A percentile compares a stretch with the other conserved stretches of the same genome.
These are phyloP conservation scores for Candida gigantensis DNA, from an alignment of 1,139 yeast species.

Conservation along the genomic window DNA sequence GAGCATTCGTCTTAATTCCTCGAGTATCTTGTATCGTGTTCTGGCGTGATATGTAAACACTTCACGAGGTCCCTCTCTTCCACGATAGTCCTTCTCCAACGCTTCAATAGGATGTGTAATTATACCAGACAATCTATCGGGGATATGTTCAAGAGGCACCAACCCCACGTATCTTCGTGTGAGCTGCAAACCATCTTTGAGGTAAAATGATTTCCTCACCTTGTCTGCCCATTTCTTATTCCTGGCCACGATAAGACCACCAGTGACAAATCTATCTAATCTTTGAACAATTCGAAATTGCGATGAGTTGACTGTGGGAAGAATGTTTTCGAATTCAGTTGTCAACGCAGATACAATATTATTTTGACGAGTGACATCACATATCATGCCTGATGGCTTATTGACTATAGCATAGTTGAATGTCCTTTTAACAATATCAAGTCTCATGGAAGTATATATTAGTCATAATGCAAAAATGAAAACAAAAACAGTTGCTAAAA, in stretches of 20 bases:
- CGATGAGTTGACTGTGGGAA: slow-evolving; percentile 13
- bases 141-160: slow-evolving; percentile 11
- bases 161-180: slow-evolving; percentile 25
- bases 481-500: not conserved
- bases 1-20: slow-evolving; percentile 12
- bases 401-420: slow-evolving; percentile 22
- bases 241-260: slow-evolving; percentile 25
- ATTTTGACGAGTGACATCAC: slow-evolving; percentile 16
- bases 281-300: slow-evolving; percentile 23
- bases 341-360: slow-evolving; percentile 8
- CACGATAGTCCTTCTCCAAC: slow-evolving; percentile 15
- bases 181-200: slow-evolving; percentile 9
- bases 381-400: slow-evolving; percentile 24
- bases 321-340: slow-evolving; percentile 5
- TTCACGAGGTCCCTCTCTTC: slow-evolving; percentile 4
- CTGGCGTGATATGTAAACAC: slow-evolving; percentile 13
- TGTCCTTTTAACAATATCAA: slow-evolving; percentile 19
- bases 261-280: slow-evolving; percentile 26
- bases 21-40: slow-evolving; percentile 20
- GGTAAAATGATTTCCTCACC: slow-evolving; percentile 14
- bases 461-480: not conserved
- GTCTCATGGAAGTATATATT: slow-evolving; percentile 2
- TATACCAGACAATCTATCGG: slow-evolving; percentile 12
- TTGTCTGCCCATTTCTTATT: slow-evolving; percentile 19
- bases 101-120: slow-evolving; percentile 18